phyloP scores from a whole-genome alignment of 208 protist genomes.

The Trypanosoma congolense region DNA sequence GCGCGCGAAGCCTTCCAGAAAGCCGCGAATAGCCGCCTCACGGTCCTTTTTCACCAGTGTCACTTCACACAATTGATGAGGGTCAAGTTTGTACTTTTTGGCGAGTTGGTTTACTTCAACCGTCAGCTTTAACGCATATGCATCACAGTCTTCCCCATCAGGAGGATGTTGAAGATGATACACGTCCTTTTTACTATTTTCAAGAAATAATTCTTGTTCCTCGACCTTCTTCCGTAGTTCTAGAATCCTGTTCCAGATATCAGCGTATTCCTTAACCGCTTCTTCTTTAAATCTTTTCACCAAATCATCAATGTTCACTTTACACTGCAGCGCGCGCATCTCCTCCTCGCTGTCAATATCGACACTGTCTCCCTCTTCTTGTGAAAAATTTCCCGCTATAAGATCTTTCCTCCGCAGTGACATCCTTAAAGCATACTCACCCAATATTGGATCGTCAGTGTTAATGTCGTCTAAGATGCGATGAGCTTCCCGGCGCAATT shows the following conservation, averaged over 20 bases:
- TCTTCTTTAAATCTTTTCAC: slow-evolving; percentile 46
- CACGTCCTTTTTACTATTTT: slow-evolving; percentile 42
- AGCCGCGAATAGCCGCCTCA: slow-evolving; percentile 32
- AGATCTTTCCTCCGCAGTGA: no score
- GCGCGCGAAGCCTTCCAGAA: slow-evolving; percentile 51
- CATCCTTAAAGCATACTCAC: slow-evolving; percentile 16
- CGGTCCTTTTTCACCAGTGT: slow-evolving; percentile 10
- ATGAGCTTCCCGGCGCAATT: slow-evolving; percentile 53
- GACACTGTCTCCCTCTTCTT: neutral
- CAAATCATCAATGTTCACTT: slow-evolving; percentile 36
- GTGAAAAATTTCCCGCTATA: no score
- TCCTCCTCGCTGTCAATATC: slow-evolving; percentile 10
- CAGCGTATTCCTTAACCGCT: slow-evolving; percentile 49
- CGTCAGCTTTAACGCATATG: slow-evolving; percentile 71
- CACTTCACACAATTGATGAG: slow-evolving; percentile 14
- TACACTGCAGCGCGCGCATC: slow-evolving; percentile 29
- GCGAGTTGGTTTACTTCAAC: slow-evolving; percentile 63
- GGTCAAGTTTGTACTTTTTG: slow-evolving; percentile 29
- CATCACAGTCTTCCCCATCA: slow-evolving; percentile 29
- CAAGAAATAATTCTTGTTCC: slow-evolving; percentile 36
- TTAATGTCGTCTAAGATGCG: slow-evolving; percentile 38
- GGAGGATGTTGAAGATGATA: slow-evolving; percentile 44
- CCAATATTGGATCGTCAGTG: slow-evolving; percentile 10
- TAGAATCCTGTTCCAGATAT: slow-evolving; percentile 41
- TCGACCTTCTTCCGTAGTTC: slow-evolving; percentile 38